Conservation (phyloP, 169 alveolate genomes). For the Condylostoma magnum region DNA sequence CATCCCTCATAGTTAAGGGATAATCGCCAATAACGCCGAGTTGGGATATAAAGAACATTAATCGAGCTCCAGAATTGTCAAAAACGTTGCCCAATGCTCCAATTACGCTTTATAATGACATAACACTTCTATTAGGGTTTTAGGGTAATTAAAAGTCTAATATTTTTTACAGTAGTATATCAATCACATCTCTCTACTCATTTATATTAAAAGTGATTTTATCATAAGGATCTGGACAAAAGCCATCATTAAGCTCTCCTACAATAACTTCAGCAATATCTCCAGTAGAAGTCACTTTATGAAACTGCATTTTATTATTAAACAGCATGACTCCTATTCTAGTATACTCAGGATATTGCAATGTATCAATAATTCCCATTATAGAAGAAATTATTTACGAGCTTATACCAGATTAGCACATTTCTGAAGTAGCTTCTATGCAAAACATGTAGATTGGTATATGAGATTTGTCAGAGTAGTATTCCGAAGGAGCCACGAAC, state of each 20-base stretch:
- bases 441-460: slow-evolving; percentile 10
- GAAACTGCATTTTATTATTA: background rate
- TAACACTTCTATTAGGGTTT: background rate
- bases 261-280: slow-evolving; percentile 30
- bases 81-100: slow-evolving; percentile 27
- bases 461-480: background rate
- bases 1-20: slow-evolving; percentile 33
- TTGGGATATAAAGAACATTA: slow-evolving; percentile 51
- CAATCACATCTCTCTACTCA: slow-evolving; percentile 43
- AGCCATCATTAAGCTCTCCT: slow-evolving; percentile 45
- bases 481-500: slow-evolving; percentile 22
- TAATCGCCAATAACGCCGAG: slow-evolving; percentile 51
- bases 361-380: slow-evolving; percentile 1
- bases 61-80: slow-evolving; percentile 60
- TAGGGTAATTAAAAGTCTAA: background rate
- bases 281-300: background rate
- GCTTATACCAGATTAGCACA: background rate
- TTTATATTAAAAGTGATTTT: slow-evolving; percentile 31
- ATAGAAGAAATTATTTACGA: background rate
- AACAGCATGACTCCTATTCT: background rate
- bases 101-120: slow-evolving; percentile 26
- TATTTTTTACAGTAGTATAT: slow-evolving; percentile 34
- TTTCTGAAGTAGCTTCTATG: background rate
- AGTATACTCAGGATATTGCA: background rate
- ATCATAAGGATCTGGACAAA: slow-evolving; percentile 44